Conservation (phyloP, 2,329 filamentous ascomycete species). For the Alternaria alternata region DNA sequence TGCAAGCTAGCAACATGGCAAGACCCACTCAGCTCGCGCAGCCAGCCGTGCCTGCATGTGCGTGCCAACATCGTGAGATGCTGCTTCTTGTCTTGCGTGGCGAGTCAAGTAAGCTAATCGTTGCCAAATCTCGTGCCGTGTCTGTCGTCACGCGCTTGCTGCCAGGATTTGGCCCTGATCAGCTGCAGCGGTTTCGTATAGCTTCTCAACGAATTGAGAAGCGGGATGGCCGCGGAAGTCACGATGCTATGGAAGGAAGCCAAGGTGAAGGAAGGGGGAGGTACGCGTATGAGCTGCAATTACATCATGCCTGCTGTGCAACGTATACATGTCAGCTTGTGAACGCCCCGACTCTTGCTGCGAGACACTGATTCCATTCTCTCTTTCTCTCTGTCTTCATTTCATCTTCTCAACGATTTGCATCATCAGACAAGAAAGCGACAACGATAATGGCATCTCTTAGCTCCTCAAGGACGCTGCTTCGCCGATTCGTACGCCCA, state of each 20-base stretch:
- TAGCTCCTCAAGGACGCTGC: slow-evolving; percentile 11
- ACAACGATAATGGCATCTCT: slow-evolving; percentile 20
- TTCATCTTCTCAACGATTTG: not conserved
- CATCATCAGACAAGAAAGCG: not conserved
- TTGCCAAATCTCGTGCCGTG: not conserved
- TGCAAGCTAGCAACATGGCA: not conserved
- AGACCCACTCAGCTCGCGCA: not conserved
- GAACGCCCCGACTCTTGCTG: not conserved
- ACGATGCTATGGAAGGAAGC: slow-evolving; percentile 14
- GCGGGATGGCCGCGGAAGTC: slow-evolving; percentile 4
- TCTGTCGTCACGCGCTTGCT: not conserved
- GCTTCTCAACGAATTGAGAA: not conserved
- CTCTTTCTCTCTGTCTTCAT: not conserved
- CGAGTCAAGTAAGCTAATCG: not conserved
- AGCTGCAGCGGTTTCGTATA: not conserved
- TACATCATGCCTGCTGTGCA: slow-evolving; percentile 17
- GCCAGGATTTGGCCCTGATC: not conserved
- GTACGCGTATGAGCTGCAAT: slow-evolving; percentile 9
- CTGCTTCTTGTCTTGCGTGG: not conserved
- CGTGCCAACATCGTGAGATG: slow-evolving; percentile 10
- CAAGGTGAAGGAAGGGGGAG: slow-evolving; percentile 10
- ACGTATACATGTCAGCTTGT: slow-evolving; percentile 1
- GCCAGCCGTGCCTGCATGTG: not conserved
- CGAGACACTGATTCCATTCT: not conserved
- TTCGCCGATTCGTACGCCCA: slow-evolving; percentile 17